Evolutionary conservation across 2,329 filamentous ascomycete genomes (phyloP), one percentile per base, ranked within the genome.

Genomic region (Aspergillus pseudoglaucus): DNA sequence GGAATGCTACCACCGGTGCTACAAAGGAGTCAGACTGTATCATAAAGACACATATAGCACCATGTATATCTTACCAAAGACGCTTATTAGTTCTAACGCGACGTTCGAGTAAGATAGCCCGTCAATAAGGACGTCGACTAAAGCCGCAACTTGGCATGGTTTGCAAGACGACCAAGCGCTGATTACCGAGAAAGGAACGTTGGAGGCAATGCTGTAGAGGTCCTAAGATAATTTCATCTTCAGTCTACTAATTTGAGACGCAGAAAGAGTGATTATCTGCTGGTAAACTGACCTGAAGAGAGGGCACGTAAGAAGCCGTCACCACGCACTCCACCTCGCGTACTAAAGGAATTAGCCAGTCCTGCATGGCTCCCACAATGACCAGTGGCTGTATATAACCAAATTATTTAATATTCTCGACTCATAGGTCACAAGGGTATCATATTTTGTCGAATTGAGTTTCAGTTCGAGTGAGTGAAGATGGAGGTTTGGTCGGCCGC

Each of bases 61-160:
- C 23, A 23, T 45, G 7, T n/a, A 42, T 45, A 42, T 48, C 59
- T 52, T 47, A 79, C 77, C 72, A 25, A 82, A 70, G 33, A 56
- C 60, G n/a, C 70, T 61, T 35, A 83, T 60, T 23, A 82, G 65
- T 25, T 70, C 64, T 47, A 81, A 56, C 4, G 77, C 71, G 50
- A 76, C 75, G 3, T 73, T 67, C 63, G 77, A 79, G 41, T 73
- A 69, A 30, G 75, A 69, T 32, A 82, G 61, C 22, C 73, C 75
- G 49, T 77, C 72, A 25, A 76, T 59, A n/a, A 79, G 56, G 30
- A 65, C 62, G n/a, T 63, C 64, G 12, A 69, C 68, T 18, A 82
- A 62, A 18, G 64, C 60, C 9, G 65, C 62, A 41, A 80, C 60
- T 44, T 75, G 73, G 57, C 79, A 81, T 23, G 70, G 69, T 49